Evolutionary conservation across 1,284 basidiomycete genomes (phyloP).

Genomic region (Coniferiporia sulphurascens): DNA sequence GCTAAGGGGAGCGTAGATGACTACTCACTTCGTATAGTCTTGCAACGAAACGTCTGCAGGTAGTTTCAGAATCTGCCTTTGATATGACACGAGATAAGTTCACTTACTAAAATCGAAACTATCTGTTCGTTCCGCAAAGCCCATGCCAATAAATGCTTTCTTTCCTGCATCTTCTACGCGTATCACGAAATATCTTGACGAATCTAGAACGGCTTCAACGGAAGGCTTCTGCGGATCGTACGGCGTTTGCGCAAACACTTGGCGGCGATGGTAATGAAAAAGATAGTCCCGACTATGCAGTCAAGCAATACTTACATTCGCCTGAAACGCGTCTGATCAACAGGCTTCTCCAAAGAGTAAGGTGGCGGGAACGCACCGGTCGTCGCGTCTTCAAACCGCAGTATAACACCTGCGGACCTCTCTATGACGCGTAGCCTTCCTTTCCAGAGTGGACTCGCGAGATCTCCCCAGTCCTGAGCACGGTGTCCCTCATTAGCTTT

Average conservation of each 20-base stretch:
- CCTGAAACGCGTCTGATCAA: conserved; percentile 33
- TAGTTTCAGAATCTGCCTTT: conserved; percentile 14
- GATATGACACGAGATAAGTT: not conserved
- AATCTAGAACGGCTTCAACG: conserved; percentile 95
- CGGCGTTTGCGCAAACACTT: conserved; percentile 88
- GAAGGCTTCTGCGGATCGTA: conserved; percentile 80
- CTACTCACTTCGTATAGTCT: conserved; percentile 83
- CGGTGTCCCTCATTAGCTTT: conserved; percentile 82
- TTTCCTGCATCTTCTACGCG: conserved; percentile 84
- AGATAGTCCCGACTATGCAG: conserved; percentile 14
- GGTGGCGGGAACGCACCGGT: conserved; percentile 50
- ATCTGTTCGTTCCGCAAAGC: conserved; percentile 87
- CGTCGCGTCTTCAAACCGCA: conserved; percentile 72
- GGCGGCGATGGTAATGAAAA: conserved; percentile 1
- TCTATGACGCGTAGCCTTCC: conserved; percentile 84
- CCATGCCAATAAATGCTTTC: conserved; percentile 92
- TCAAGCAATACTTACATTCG: conserved; percentile 44
- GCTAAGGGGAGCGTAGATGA: conserved; percentile 1
- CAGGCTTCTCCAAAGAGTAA: conserved; percentile 9
- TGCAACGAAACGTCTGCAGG: conserved; percentile 84
- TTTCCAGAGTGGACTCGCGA: conserved; percentile 81
- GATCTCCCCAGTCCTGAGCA: conserved; percentile 83
- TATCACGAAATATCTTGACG: conserved; percentile 93
- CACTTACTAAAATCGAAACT: conserved; percentile 89
- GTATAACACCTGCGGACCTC: conserved; percentile 49